A percentile compares a stretch with the other conserved stretches of the same genome.
Evolutionary conservation across 257 asterid species (phyloP).

Genomic region (Rauvolfia tetraphylla): DNA sequence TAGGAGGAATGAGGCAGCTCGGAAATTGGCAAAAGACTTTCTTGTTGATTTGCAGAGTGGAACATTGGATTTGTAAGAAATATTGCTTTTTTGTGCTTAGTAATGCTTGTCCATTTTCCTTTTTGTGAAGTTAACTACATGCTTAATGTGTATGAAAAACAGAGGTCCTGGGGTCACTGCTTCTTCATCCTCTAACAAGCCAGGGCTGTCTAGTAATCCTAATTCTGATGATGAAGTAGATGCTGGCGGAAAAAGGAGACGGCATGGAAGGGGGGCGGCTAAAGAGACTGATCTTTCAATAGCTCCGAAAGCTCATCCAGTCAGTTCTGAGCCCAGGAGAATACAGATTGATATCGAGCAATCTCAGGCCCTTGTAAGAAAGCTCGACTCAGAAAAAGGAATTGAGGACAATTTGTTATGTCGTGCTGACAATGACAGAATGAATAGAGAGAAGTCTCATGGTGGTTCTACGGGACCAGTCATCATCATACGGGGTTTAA

Average conservation of each 20-base stretch:
- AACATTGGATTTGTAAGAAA: constrained; percentile 72
- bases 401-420: constrained; percentile 79
- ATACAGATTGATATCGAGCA: constrained; percentile 74
- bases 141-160: constrained; percentile 20
- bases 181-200: constrained; percentile 57
- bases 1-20: constrained; percentile 86
- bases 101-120: constrained; percentile 5
- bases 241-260: constrained; percentile 62
- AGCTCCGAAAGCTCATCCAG: constrained; percentile 85
- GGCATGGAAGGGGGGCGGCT: constrained; percentile 51
- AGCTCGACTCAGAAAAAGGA: constrained; percentile 83
- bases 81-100: constrained; percentile 6
- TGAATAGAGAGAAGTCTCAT: constrained; percentile 57
- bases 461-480: constrained; percentile 64
- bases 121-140: constrained; percentile 8
- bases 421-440: constrained; percentile 75
- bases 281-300: constrained; percentile 59
- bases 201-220: constrained; percentile 65
- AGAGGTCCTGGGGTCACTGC: constrained; percentile 81
- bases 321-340: constrained; percentile 73
- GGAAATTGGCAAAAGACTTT: constrained; percentile 79
- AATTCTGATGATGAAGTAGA: constrained; percentile 84
- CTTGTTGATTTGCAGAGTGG: constrained; percentile 87
- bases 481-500: constrained; percentile 71
- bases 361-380: constrained; percentile 74